Evolutionary conservation across 306 rosid species (phyloP).

Genomic region (Pachyrhizus erosus): DNA sequence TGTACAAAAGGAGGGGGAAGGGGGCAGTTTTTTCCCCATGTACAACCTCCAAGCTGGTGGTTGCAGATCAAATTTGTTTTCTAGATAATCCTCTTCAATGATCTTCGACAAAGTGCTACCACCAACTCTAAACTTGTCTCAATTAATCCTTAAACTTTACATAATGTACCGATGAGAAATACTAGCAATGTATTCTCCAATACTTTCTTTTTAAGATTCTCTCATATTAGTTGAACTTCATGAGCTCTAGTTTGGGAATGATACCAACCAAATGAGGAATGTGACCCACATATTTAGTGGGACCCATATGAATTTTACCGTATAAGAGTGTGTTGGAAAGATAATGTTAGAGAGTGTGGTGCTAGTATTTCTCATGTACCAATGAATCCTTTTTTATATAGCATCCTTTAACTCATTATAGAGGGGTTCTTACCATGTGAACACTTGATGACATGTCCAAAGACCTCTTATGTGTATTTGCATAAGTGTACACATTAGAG

Average conservation of each 20-base stretch:
- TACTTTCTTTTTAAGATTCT: not conserved
- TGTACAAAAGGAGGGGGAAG: slow-evolving; percentile 4
- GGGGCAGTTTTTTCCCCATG: not conserved
- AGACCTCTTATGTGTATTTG: not conserved
- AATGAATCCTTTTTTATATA: not conserved
- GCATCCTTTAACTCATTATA: slow-evolving; percentile 10
- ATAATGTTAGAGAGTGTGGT: not conserved
- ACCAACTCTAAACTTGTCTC: slow-evolving; percentile 11
- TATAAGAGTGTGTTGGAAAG: not conserved
- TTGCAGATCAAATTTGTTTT: slow-evolving; percentile 3
- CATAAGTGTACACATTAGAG: not conserved
- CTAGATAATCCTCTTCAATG: not conserved
- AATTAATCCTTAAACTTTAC: slow-evolving; percentile 17
- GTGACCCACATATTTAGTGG: not conserved
- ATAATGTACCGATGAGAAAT: not conserved
- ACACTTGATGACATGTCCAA: not conserved
- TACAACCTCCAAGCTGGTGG: not conserved
- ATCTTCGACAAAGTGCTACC: slow-evolving; percentile 23
- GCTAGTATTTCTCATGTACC: not conserved
- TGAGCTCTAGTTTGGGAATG: not conserved
- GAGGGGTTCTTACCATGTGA: not conserved
- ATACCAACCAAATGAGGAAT: not conserved
- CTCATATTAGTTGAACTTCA: not conserved
- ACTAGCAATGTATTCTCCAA: not conserved
- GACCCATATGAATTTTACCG: not conserved